A percentile compares a stretch with the other conserved stretches of the same genome.
Conservation (phyloP, 2,329 filamentous ascomycete species). For the Cordyceps farinosa region DNA sequence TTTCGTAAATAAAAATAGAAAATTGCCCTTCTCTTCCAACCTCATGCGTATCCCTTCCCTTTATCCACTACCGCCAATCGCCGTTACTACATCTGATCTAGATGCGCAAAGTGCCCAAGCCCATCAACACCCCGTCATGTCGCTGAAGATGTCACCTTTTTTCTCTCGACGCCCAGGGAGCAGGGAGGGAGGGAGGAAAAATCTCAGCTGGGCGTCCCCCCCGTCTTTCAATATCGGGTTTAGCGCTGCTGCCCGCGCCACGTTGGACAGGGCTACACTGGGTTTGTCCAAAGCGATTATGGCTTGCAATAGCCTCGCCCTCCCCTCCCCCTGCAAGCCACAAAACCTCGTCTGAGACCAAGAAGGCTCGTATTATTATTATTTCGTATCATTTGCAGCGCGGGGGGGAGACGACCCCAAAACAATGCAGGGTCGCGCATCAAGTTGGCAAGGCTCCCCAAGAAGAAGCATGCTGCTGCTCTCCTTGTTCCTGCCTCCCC, state of each 20-base stretch:
- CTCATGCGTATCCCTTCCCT: not conserved
- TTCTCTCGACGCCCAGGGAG: not conserved
- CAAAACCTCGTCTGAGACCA: not conserved
- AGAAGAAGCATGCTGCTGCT: too few species aligned
- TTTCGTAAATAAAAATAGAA: not conserved
- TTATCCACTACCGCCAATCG: not conserved
- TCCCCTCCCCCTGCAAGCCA: constrained; percentile 10
- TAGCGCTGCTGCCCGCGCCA: constrained; percentile 3
- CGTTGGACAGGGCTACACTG: not conserved
- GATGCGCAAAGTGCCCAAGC: not conserved
- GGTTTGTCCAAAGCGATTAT: constrained; percentile 1
- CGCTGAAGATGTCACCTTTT: not conserved
- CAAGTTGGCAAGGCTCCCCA: too few species aligned
- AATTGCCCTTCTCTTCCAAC: not conserved
- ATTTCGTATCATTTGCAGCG: too few species aligned
- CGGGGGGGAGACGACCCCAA: too few species aligned
- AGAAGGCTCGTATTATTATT: not conserved
- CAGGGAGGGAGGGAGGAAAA: not conserved
- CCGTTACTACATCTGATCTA: too few species aligned
- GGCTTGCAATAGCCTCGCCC: constrained; percentile 8
- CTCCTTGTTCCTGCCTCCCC: too few species aligned
- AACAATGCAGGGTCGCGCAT: too few species aligned
- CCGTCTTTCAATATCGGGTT: constrained; percentile 7
- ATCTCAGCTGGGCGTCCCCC: not conserved
- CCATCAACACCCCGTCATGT: not conserved